Percentiles rank a stretch among this genome's conserved stretches.
Conservation (phyloP, 768 basidiomycete genomes). For the Tulasnella sp. region DNA sequence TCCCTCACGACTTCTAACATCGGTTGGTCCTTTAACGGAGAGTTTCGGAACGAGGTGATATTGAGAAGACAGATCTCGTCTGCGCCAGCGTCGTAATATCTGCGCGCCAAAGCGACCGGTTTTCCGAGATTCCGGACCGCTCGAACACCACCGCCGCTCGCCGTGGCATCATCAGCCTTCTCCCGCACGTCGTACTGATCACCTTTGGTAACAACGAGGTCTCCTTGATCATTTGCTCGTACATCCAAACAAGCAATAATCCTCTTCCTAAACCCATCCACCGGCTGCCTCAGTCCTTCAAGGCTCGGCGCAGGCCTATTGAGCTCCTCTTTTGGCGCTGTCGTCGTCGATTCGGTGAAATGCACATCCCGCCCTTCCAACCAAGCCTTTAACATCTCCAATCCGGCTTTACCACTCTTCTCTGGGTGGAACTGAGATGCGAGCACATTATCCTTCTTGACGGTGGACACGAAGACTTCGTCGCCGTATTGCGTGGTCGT, state of each 20-base stretch:
- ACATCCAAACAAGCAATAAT: constrained; percentile 98
- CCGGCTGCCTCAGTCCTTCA: not conserved
- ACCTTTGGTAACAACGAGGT: constrained; percentile 97
- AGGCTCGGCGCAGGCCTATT: not conserved
- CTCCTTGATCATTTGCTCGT: constrained; percentile 87
- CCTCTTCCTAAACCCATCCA: constrained; percentile 76
- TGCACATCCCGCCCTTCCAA: constrained; percentile 33
- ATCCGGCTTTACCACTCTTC: constrained; percentile 84
- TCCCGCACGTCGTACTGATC: constrained; percentile 99
- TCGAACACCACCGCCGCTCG: constrained; percentile 26
- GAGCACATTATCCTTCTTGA: constrained; percentile 77
- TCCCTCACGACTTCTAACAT: constrained; percentile 93
- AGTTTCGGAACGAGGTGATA: constrained; percentile 98
- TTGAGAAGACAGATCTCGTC: constrained; percentile 97
- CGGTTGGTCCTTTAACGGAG: constrained; percentile 90
- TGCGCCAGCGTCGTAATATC: constrained; percentile 79
- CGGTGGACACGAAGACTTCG: constrained; percentile 78
- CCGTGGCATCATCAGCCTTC: constrained; percentile 35
- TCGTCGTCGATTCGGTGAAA: not conserved
- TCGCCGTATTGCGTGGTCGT: constrained; percentile 89
- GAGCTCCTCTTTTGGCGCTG: not conserved
- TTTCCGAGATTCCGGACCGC: constrained; percentile 95
- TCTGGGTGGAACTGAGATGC: constrained; percentile 97
- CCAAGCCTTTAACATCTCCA: constrained; percentile 73
- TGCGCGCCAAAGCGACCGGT: constrained; percentile 80